Base-by-base conservation (phyloP, 805 yeast genomes). In the Candida germanica region DNA sequence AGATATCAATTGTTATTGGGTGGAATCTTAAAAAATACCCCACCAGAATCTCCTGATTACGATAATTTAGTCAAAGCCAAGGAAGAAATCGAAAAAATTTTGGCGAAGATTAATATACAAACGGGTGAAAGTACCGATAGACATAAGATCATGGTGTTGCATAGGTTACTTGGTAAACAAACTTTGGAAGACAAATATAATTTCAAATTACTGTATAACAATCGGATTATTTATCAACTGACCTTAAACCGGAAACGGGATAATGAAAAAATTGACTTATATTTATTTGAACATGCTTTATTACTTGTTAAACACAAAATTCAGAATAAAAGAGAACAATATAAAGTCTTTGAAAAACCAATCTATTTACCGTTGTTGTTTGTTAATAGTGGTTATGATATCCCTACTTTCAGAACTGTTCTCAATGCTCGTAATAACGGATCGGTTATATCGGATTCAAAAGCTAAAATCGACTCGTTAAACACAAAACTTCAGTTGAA, bases 81-180 rank as follows among this genome's bases (percentile, higher is more conserved):
- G 46, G 86, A 79, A 33, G 78, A 83, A 49, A 74, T 91, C 24
- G 80, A 82, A 42, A 83, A 78, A 43, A 78, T 88, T 43, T 74
- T 93, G 61, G 80, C 73, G 19, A 76, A 84, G 54, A 83, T 87
- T 45, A 87, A 93, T 57, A 73, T 77, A 32, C 97, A 89, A 49
- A 80, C 94, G 26, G 98, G 98, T 63, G 89, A 83, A 48, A 87
- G 95, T 20, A 88, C 93, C 25, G 96, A 91, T 66, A 74, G 96
- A 46, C 87, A 88, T 63, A 87, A 89, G 46, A 74, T 93, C 42
- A 83, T 88, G 67, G 80, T 88, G 33, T 71, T 93, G 55, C 72
- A 67, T 42, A 44, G 71, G 35, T 56, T 66, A 21, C 53, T 68
- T 29, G 73, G 73, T 7, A 85, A 86, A 51, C 96, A 87, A 58